Conservation (phyloP, 495 filamentous ascomycete genomes). For the Lindgomyces ingoldianus region DNA sequence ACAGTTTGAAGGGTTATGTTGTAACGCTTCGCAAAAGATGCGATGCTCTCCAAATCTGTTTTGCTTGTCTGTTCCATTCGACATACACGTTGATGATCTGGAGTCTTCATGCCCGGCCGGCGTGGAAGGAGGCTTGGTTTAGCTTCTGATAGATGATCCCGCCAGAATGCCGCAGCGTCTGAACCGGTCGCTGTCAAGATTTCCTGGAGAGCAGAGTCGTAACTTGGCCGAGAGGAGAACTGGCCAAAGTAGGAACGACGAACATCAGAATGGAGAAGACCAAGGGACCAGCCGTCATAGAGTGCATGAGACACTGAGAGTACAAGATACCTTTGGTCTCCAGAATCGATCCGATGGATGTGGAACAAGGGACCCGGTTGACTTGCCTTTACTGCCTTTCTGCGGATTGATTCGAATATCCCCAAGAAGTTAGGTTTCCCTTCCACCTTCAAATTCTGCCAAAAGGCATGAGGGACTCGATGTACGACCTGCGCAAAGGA, state of each 20-base stretch:
- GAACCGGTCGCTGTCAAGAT: conserved; percentile 46
- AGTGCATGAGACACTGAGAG: conserved; percentile 76
- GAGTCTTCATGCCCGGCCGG: neutral
- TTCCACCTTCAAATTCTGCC: conserved; percentile 12
- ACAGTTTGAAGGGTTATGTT: conserved; percentile 66
- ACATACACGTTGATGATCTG: conserved; percentile 37
- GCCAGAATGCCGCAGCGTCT: conserved; percentile 61
- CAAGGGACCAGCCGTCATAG: conserved; percentile 76
- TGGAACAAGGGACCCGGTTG: conserved; percentile 28
- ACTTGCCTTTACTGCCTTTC: conserved; percentile 12
- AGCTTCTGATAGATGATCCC: conserved; percentile 54
- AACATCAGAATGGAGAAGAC: conserved; percentile 67
- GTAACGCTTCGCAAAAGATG: conserved; percentile 56
- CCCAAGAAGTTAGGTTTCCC: conserved; percentile 19
- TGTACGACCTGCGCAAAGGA: conserved; percentile 68
- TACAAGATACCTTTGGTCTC: conserved; percentile 52
- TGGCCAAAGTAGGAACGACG: conserved; percentile 55
- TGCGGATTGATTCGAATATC: conserved; percentile 34
- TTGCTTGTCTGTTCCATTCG: conserved; percentile 53
- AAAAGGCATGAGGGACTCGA: conserved; percentile 31
- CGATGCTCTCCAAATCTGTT: conserved; percentile 43
- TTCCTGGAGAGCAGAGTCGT: conserved; percentile 51
- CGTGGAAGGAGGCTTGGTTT: conserved; percentile 43
- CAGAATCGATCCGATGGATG: conserved; percentile 39
- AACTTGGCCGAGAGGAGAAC: conserved; percentile 47